A percentile compares a stretch with the other conserved stretches of the same genome.
Conservation (phyloP, 768 basidiomycete genomes). For the Hemileccinum rubropunctum region DNA sequence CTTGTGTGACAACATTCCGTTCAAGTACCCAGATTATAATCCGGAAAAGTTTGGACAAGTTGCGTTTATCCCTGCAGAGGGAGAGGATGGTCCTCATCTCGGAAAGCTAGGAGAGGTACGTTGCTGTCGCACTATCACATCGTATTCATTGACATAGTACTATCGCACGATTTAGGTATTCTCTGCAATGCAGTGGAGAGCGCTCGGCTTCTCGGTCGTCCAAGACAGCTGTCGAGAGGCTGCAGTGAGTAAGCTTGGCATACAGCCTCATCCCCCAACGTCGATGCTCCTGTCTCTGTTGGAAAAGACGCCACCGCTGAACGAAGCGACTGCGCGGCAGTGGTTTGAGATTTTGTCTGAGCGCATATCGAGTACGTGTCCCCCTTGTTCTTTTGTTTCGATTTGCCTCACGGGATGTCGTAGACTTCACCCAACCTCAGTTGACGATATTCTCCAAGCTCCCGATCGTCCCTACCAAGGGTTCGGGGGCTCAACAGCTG, state of each 20-base stretch:
- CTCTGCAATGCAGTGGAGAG: constrained; percentile 56
- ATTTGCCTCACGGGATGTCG: too few species aligned
- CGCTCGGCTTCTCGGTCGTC: constrained; percentile 68
- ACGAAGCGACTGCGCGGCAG: constrained; percentile 47
- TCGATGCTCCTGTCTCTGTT: constrained; percentile 56
- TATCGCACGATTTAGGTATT: constrained; percentile 76
- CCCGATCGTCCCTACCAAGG: constrained; percentile 65
- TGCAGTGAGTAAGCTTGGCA: constrained; percentile 55
- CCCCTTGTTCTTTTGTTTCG: constrained; percentile 45
- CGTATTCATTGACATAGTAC: too few species aligned
- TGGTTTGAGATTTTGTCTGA: constrained; percentile 72
- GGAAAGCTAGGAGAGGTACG: constrained; percentile 65
- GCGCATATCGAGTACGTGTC: too few species aligned
- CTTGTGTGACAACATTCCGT: constrained; percentile 63
- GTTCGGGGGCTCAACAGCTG: constrained; percentile 26
- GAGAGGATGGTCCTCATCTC: constrained; percentile 41
- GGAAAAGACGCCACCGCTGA: too few species aligned
- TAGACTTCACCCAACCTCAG: too few species aligned
- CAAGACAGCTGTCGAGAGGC: constrained; percentile 48
- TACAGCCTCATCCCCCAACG: constrained; percentile 64
- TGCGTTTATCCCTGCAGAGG: constrained; percentile 75
- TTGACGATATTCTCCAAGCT: constrained; percentile 50
- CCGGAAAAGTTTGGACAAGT: constrained; percentile 48
- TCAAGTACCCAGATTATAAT: constrained; percentile 51
- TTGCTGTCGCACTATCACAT: background rate